Base-by-base conservation (phyloP, 2,329 filamentous ascomycete species). In the Ascochyta lentis region DNA sequence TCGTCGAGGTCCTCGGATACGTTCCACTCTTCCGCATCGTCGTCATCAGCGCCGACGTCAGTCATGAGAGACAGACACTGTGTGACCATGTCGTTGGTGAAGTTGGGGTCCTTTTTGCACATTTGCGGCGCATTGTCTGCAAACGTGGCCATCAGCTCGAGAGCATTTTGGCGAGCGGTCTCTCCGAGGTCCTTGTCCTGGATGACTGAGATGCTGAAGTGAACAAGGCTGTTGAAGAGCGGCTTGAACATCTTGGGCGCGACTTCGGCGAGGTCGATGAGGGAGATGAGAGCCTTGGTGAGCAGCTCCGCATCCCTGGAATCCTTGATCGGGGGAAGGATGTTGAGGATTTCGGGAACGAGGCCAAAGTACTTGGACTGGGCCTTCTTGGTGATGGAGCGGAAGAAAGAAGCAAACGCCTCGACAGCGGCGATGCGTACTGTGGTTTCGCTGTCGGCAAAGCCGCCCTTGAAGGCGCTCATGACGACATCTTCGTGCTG, bases 11-110 rank as follows among this genome's bases (percentile, higher is more conserved):
- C 95, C 73, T 99, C 95, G 24, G 91, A 91, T 3, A 87, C 83
- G 63, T 96, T 90, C 95, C 95, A 99, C 67, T 98, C 95, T 16
- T 89, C 82, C 4, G 93, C 94, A 80, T 98, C 92, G 52, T 99
- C 94, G 66, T 99, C 95, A 65, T 98, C 95, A 59, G 89, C 84
- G 35, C 93, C 95, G 58, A 99, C 89, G 73, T 99, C 95, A 4
- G 95, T 98, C 95, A 99, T 99, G 66, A 99, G 80, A 66, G 94
- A 98, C 65, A 99, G 80, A 76, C 95, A 99, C 77, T 99, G 95
- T 0, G 93, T 98, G 62, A 99, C 96, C 95, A 99, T 99, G 63
- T 97, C 92, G 58, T 86, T 88, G 2, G 93, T 95, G 78, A 96
- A 99, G 10, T 87, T 89, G n/a, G 87, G 78, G 72, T 99, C 94